Evolutionary conservation across 495 filamentous ascomycete genomes (phyloP).

Genomic region (Penicillium nucicola): DNA sequence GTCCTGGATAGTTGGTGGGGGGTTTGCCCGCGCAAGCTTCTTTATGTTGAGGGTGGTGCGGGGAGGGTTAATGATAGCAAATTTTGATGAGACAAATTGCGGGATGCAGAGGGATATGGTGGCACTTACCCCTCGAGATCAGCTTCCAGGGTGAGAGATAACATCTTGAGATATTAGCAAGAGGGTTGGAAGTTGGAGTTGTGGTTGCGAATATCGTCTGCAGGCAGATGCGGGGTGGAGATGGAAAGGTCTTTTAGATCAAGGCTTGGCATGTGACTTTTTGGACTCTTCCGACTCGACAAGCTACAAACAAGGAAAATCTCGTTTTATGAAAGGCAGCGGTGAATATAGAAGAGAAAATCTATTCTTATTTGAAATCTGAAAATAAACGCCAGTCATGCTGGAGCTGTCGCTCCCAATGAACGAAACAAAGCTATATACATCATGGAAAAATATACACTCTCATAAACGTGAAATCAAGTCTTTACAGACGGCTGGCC

Average conservation of each 20-base stretch:
- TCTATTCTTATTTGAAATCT: constrained; percentile 8
- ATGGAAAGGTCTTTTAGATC: constrained; percentile 20
- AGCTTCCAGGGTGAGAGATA: constrained; percentile 73
- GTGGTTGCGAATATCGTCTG: constrained; percentile 5
- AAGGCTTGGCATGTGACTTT: constrained; percentile 24
- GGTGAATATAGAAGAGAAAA: neutral
- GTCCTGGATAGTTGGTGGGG: neutral
- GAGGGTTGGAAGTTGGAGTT: constrained; percentile 1
- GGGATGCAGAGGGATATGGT: neutral
- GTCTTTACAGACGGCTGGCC: constrained; percentile 36
- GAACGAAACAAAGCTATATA: constrained; percentile 22
- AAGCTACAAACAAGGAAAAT: neutral
- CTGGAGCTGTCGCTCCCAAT: constrained; percentile 21
- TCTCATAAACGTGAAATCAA: constrained; percentile 14
- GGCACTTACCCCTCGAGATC: constrained; percentile 67
- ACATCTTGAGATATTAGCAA: constrained; percentile 51
- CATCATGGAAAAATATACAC: constrained; percentile 16
- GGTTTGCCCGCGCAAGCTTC: neutral
- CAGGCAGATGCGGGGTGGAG: constrained; percentile 28
- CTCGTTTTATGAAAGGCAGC: no score
- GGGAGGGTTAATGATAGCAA: neutral
- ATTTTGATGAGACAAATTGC: neutral
- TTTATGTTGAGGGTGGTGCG: neutral
- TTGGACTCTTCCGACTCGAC: neutral
- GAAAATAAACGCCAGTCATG: constrained; percentile 36